Base-by-base conservation (phyloP, 2,329 filamentous ascomycete species). In the Phialocephala subalpina region DNA sequence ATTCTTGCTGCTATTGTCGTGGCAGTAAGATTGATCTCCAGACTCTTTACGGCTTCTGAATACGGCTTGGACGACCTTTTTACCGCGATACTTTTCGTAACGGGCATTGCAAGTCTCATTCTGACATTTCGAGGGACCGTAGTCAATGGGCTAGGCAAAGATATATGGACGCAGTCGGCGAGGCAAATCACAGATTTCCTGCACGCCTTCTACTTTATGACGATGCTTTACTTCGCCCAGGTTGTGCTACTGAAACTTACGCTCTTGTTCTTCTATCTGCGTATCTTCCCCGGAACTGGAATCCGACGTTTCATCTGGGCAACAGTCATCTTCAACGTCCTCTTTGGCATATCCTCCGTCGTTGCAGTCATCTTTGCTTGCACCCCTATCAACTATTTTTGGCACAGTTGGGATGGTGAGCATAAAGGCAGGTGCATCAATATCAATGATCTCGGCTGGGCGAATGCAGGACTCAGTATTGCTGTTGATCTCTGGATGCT, bases 181-280 rank as follows among this genome's bases (percentile, higher is more conserved):
- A 25, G 60, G 3, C 53, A 67, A 25, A 71, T 71, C 14, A 71
- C 69, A 4, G 33, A 56, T 6, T 83, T 87, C 35, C 73, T 79
- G 7, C 49, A 60, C 33, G 27, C 52, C 5, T 80, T 84, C 25
- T 85, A 81, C 69, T 71, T 80, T 65, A 77, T 79, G 70, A 79
- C 81, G 20, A 68, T 77, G 7, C 42, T 84, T 20, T 86, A 87
- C 73, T 84, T 86, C 70, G 60, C 75, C 2, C 75, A 81, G 16
- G 73, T 85, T 11, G 76, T 81, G 1, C 74, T 85, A 27, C 78
- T 84, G n/a, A 86, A 87, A 69, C 73, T 85, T 3, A 81, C 84
- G 0, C 77, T 88, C 20, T 75, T 88, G 0, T 78, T 84, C 70
- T 86, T 88, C 73, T 87, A 86, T 69, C 75, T 85, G 6, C 81